Evolutionary conservation across 2,329 filamentous ascomycete genomes (phyloP), one percentile per base, ranked within the genome.

Genomic region (Grosmannia serpens): DNA sequence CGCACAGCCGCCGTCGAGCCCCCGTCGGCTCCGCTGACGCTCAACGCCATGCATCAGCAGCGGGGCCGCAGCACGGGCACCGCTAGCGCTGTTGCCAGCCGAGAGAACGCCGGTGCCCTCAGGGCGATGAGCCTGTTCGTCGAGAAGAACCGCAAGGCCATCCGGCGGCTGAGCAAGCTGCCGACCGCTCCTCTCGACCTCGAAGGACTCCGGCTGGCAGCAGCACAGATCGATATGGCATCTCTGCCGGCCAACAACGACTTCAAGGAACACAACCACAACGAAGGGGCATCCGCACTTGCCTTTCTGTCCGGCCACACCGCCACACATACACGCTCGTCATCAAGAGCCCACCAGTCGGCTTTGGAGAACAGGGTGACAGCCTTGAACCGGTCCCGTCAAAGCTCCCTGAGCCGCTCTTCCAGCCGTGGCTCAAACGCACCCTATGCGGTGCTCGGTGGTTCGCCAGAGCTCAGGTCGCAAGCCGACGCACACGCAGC

Each of bases 41-140:
- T 60, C 33, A 60, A 60, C 54, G 56, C 53, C 4, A 38, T 60
- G 35, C 58, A 61, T 47, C 55, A 58, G 13, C 33, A 49, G 41
- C 60, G 60, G n/a, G 47, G 47, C 15, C 47, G 55, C n/a, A 57
- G 47, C 33, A 33, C 55, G 8, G 55, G 55, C 33, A 57, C 31
- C 4, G 38, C 56, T 10, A 47, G 29, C n/a, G 57, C 29, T 2
- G 31, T 33, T 1, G 52, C 51, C 10, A 22, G 49, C 24, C 47
- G 75, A 56, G 71, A 74, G 55, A 75, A 76, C 59, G 69, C 65
- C 17, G 70, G 68, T 29, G 75, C 76, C 4, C 64, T 77, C 54
- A 69, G 69, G 22, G 71, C 73, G 26, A 78, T 79, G 72, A 74
- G 72, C 15, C 69, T 59, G 41, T 77, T 77, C 63, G 70, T 76